Evolutionary conservation across 192 early-diverging fungal genomes (phyloP), one percentile per base, ranked within the genome.

Genomic region (Phycomyces blakesleeanus): DNA sequence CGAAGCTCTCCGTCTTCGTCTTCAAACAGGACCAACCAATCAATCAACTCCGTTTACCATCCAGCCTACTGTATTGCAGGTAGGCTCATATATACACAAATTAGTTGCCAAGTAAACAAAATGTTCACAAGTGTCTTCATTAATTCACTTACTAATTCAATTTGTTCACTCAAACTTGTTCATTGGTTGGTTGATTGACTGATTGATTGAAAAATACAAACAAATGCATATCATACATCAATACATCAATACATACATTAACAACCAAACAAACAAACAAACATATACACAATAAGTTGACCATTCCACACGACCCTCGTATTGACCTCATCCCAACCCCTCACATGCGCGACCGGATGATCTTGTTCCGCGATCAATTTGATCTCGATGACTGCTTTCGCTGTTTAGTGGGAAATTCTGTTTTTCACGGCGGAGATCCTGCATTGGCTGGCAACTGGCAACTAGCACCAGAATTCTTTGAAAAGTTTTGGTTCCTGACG

Each of bases 321-420:
- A 76, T 76, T 18, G 74, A 76, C 26, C 44, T 70, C 8, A 59
- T 76, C 22, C 68, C 74, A 6, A 58, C 68, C 7, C 25, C 52
- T 5, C 74, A 76, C 34, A 70, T 76, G 63, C 68, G 74, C 25
- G 74, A 76, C 60, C 68, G 74, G 52, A 76, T 76, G 74, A 76
- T 76, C 56, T 51, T 76, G n/a, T 76, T 70, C 56, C 55, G 69
- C 50, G 68, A 67, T 37, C 62, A 63, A 38, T 76, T 71, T 56
- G 74, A 76, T 60, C n/a, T 76, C n/a, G 74, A 76, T 25, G 74
- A 70, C 14, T 76, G 74, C 49, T 66, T 71, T 51, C 54, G 64
- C 20, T 42, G 55, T 41, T 24, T 76, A 0, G 24, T 76, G 5
- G 51, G 24, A 0, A 44, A 53, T 22, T 59, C 74, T 8, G 61